These are phyloP conservation scores for Parastagonospora nodorum DNA, from an alignment of 2,329 filamentous ascomycete genomes.

Conservation along the genomic window DNA sequence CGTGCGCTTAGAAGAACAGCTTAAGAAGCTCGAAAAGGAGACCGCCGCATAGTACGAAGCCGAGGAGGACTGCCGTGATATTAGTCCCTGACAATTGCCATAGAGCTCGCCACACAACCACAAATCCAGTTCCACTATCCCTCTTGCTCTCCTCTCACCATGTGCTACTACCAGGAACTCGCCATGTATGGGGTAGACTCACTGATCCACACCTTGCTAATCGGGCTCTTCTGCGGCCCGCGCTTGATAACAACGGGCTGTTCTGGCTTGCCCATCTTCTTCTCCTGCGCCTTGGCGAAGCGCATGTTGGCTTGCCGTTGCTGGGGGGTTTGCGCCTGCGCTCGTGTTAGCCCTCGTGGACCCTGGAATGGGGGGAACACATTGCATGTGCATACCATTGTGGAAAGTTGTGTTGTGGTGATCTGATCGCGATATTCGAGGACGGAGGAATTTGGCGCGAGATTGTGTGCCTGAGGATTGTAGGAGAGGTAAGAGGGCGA, in stretches of 20 bases:
- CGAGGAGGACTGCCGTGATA: conserved; percentile 57
- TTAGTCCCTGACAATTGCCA: too few species aligned
- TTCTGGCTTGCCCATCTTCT: conserved; percentile 71
- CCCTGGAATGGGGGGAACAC: neutral
- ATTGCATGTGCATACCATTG: conserved; percentile 19
- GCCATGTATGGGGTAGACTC: conserved; percentile 38
- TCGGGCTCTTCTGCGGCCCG: conserved; percentile 56
- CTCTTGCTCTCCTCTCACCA: neutral
- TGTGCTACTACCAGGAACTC: neutral
- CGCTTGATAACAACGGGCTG: conserved; percentile 55
- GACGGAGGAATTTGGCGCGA: neutral
- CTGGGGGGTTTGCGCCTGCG: conserved; percentile 79
- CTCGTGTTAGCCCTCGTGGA: neutral
- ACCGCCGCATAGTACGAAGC: conserved; percentile 68
- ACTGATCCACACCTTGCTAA: conserved; percentile 65
- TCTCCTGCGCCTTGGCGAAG: conserved; percentile 74
- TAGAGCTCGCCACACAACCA: too few species aligned
- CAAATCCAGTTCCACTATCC: neutral
- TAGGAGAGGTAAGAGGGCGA: conserved; percentile 1
- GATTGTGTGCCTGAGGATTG: neutral
- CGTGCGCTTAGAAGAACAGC: conserved; percentile 47
- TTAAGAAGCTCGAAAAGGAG: conserved; percentile 63
- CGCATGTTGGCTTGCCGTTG: conserved; percentile 81
- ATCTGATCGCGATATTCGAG: too few species aligned
- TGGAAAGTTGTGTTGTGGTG: neutral